Evolutionary conservation across 2,329 filamentous ascomycete genomes (phyloP).

Genomic region (Xylariaceae sp.): DNA sequence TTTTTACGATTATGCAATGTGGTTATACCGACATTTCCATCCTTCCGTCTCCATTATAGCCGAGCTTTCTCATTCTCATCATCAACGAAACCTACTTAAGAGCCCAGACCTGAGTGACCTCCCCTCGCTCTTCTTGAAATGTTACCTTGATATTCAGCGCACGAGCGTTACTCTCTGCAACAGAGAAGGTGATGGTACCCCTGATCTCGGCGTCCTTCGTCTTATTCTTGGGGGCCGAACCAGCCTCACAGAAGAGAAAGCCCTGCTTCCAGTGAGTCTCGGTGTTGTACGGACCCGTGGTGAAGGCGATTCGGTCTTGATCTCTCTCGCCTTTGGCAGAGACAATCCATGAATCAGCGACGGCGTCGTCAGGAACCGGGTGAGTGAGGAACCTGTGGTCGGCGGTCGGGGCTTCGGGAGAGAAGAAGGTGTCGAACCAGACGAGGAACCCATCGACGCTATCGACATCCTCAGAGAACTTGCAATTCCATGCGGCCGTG

Average conservation of each 20-base stretch:
- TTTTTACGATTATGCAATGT: too few relatives aligned
- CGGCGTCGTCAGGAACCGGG: constrained; percentile 46
- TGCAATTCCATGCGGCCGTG: constrained; percentile 61
- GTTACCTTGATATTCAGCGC: constrained; percentile 61
- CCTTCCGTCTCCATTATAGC: too few relatives aligned
- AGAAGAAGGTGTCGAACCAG: constrained; percentile 95
- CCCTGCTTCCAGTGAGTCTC: constrained; percentile 92
- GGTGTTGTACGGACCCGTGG: constrained; percentile 72
- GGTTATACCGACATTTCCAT: too few relatives aligned
- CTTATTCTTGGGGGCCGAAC: constrained; percentile 29
- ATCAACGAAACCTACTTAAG: constrained; percentile 15
- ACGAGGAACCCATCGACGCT: constrained; percentile 81
- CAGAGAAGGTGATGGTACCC: constrained; percentile 67
- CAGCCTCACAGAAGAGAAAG: constrained; percentile 62
- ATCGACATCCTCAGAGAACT: constrained; percentile 58
- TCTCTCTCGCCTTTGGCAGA: constrained; percentile 36
- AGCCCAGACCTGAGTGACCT: constrained; percentile 48
- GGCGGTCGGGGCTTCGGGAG: constrained; percentile 38
- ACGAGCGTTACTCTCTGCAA: constrained; percentile 65
- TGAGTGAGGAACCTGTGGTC: constrained; percentile 21
- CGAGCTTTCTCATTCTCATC: too few relatives aligned
- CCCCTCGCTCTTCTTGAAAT: constrained; percentile 47
- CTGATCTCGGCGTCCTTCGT: constrained; percentile 55
- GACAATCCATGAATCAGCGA: constrained; percentile 57
- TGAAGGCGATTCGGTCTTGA: constrained; percentile 72